These are phyloP conservation scores for Aspergillus flavus DNA, from an alignment of 2,329 filamentous ascomycete genomes.

Conservation along the genomic window DNA sequence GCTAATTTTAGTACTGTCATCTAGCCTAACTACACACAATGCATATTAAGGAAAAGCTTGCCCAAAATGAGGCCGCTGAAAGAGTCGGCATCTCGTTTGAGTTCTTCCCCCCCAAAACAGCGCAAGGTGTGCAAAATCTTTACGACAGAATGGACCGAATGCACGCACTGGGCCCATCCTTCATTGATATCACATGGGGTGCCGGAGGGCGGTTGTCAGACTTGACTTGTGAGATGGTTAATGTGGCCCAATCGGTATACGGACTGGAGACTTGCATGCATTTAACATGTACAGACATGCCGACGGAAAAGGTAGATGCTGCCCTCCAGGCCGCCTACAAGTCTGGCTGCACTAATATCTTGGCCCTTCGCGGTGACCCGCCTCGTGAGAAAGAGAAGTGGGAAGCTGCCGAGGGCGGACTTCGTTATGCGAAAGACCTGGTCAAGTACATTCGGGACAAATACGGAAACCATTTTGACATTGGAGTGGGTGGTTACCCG, in stretches of 20 bases:
- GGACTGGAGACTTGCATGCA: constrained; percentile 99
- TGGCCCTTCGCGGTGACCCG: constrained; percentile 90
- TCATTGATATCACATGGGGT: constrained; percentile 98
- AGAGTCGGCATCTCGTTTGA: constrained; percentile 96
- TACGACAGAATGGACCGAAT: constrained; percentile 99
- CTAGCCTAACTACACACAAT: constrained; percentile 58
- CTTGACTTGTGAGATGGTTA: constrained; percentile 96
- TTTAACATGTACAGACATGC: constrained; percentile 98
- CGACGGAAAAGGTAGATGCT: constrained; percentile 83
- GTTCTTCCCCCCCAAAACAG: constrained; percentile 97
- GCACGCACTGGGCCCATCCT: constrained; percentile 89
- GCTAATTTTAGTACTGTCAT: not conserved
- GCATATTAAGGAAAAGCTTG: constrained; percentile 94
- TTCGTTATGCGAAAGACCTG: constrained; percentile 89
- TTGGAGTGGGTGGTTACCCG: constrained; percentile 94
- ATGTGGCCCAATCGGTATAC: constrained; percentile 90
- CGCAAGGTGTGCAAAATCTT: constrained; percentile 89
- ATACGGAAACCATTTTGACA: constrained; percentile 91
- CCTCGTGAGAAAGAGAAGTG: constrained; percentile 92
- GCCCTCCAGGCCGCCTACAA: constrained; percentile 88
- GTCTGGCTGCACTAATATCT: constrained; percentile 94
- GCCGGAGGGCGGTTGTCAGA: constrained; percentile 89
- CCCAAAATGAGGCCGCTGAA: constrained; percentile 75
- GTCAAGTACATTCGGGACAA: constrained; percentile 78
- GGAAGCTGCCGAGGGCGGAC: constrained; percentile 83